Conservation (phyloP, 208 protist genomes). For the Wallacemonas rigidus region DNA sequence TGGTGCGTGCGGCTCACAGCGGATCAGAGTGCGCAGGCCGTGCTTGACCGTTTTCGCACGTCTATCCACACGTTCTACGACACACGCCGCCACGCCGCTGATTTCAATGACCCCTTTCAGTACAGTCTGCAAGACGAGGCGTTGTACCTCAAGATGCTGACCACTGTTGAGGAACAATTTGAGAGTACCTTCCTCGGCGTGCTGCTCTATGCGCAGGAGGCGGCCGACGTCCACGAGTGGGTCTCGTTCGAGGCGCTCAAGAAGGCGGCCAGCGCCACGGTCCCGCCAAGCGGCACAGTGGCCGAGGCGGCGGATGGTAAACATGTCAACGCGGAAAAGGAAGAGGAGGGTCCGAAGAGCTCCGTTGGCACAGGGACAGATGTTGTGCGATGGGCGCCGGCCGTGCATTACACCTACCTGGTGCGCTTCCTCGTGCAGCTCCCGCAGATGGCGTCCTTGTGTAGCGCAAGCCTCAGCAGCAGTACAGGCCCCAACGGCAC, state of each 20-base stretch:
- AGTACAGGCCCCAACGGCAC: constrained; percentile 1
- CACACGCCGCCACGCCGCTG: constrained; percentile 40
- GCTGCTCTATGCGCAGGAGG: constrained; percentile 76
- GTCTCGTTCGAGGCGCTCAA: constrained; percentile 24
- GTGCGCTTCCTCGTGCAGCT: constrained; percentile 84
- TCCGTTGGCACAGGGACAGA: too few relatives aligned
- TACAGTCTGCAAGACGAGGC: constrained; percentile 68
- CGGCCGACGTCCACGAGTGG: constrained; percentile 64
- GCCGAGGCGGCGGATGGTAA: too few relatives aligned
- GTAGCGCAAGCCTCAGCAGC: constrained; percentile 40
- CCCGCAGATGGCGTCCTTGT: constrained; percentile 76
- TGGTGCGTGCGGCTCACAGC: constrained; percentile 24
- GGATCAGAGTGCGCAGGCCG: constrained; percentile 41
- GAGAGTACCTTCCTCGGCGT: constrained; percentile 47
- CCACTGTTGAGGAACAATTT: constrained; percentile 53
- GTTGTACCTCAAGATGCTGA: constrained; percentile 57
- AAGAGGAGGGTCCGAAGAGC: too few relatives aligned
- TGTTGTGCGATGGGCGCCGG: constrained; percentile 23
- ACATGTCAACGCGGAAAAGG: too few relatives aligned
- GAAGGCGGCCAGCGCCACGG: neutral
- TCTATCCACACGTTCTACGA: constrained; percentile 55
- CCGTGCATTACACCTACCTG: constrained; percentile 71
- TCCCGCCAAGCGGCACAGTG: neutral
- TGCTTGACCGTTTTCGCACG: constrained; percentile 49
- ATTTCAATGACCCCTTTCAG: constrained; percentile 71